Conservation (phyloP, 768 basidiomycete species). For the Boletellus emodensis region DNA sequence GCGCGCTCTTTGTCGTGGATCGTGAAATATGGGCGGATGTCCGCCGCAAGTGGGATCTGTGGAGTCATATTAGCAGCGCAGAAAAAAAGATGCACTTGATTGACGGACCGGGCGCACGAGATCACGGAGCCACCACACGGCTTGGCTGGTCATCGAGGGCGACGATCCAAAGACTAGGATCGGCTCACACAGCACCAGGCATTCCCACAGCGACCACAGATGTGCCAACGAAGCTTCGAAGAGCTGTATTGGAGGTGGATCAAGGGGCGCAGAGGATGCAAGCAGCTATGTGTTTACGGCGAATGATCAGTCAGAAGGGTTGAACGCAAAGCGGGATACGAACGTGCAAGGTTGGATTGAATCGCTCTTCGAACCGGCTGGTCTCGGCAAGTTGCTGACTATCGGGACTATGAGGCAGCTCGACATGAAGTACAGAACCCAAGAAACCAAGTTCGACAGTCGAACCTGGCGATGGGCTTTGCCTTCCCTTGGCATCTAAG, state of each 20-base stretch:
- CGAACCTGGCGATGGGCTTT: slow-evolving; percentile 59
- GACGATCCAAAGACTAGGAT: slow-evolving; percentile 78
- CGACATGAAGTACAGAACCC: slow-evolving; percentile 68
- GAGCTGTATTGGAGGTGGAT: slow-evolving; percentile 53
- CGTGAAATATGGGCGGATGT: slow-evolving; percentile 92
- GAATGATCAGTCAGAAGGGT: neutral
- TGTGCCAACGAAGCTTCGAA: slow-evolving; percentile 64
- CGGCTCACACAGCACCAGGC: slow-evolving; percentile 85
- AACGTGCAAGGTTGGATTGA: slow-evolving; percentile 52
- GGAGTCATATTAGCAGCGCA: neutral
- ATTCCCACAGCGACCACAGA: slow-evolving; percentile 91
- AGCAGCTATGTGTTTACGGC: slow-evolving; percentile 48
- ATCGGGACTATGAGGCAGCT: slow-evolving; percentile 64
- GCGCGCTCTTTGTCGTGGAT: slow-evolving; percentile 89
- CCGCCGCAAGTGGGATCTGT: slow-evolving; percentile 78
- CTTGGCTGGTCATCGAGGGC: slow-evolving; percentile 79
- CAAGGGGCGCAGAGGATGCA: slow-evolving; percentile 57
- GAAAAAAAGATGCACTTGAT: neutral
- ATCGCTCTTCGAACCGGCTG: slow-evolving; percentile 46
- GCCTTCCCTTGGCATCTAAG: slow-evolving; percentile 60
- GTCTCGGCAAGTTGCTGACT: slow-evolving; percentile 69
- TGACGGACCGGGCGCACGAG: slow-evolving; percentile 71
- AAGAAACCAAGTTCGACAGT: slow-evolving; percentile 80
- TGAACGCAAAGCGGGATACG: neutral
- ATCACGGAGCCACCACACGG: slow-evolving; percentile 90